A percentile compares a stretch with the other conserved stretches of the same genome.
Conservation (phyloP, 2,329 filamentous ascomycete species). For the Fusarium nurragi region DNA sequence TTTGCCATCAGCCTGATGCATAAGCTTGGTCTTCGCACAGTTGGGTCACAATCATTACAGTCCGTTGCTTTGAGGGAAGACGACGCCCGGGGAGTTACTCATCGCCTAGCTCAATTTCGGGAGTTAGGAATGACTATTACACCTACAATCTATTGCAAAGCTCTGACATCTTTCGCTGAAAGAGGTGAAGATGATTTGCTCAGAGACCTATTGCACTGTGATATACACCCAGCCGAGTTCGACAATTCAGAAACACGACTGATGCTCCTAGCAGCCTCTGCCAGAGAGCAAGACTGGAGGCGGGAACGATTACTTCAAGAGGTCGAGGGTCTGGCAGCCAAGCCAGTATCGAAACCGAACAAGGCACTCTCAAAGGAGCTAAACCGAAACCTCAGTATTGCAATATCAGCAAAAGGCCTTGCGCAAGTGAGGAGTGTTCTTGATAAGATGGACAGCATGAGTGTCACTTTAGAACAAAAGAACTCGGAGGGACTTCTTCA, state of each 20-base stretch:
- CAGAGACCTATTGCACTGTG: constrained; percentile 56
- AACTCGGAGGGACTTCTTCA: constrained; percentile 43
- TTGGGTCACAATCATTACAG: constrained; percentile 81
- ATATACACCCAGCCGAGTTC: constrained; percentile 66
- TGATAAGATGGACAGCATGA: constrained; percentile 48
- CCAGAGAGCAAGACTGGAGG: constrained; percentile 49
- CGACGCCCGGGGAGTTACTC: constrained; percentile 63
- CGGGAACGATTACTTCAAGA: constrained; percentile 57
- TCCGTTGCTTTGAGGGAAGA: constrained; percentile 76
- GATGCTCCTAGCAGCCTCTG: constrained; percentile 50
- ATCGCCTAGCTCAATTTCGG: constrained; percentile 69
- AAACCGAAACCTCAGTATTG: constrained; percentile 31
- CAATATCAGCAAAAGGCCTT: constrained; percentile 19
- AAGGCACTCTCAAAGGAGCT: constrained; percentile 39
- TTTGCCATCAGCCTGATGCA: constrained; percentile 75
- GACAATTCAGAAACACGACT: constrained; percentile 56
- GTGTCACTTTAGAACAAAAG: constrained; percentile 43
- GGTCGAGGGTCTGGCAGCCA: constrained; percentile 46
- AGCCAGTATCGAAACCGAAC: constrained; percentile 17
- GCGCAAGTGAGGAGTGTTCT: constrained; percentile 43
- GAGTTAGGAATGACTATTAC: constrained; percentile 70
- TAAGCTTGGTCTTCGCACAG: constrained; percentile 74
- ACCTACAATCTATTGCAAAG: constrained; percentile 70
- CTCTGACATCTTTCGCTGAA: constrained; percentile 71
- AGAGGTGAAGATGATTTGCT: constrained; percentile 63